Conservation (phyloP, 164 flowering plant genomes). For the Liquidambar formosana region DNA sequence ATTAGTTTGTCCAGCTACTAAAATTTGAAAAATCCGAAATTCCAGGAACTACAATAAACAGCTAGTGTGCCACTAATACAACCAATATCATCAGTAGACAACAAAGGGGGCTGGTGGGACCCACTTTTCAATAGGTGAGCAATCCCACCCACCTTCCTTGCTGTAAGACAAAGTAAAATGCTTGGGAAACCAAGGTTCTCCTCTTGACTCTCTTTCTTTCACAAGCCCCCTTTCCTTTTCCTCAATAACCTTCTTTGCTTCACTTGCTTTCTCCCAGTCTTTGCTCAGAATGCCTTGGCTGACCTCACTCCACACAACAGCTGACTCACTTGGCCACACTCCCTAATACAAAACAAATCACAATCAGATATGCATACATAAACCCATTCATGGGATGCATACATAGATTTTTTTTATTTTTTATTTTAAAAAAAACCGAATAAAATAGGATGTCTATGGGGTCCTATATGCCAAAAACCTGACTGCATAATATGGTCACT, state of each 20-base stretch:
- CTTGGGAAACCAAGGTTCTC: conserved; percentile 63
- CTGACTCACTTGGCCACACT: conserved; percentile 66
- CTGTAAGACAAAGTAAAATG: conserved; percentile 48
- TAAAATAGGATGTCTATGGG: too few species aligned
- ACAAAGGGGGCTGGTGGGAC: conserved; percentile 70
- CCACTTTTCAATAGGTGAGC: conserved; percentile 37
- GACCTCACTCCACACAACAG: conserved; percentile 69
- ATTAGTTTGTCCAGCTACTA: not conserved
- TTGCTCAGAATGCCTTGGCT: conserved; percentile 50
- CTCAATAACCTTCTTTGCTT: conserved; percentile 62
- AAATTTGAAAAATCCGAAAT: not conserved
- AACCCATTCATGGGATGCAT: too few species aligned
- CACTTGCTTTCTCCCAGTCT: conserved; percentile 75
- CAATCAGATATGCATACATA: not conserved
- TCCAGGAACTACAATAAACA: too few species aligned
- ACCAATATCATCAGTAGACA: too few species aligned
- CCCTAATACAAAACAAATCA: conserved; percentile 30
- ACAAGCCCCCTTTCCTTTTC: conserved; percentile 54
- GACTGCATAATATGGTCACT: too few species aligned
- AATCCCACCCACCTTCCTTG: conserved; percentile 58
- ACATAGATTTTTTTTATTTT: too few species aligned
- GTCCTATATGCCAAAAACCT: too few species aligned
- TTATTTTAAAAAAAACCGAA: too few species aligned
- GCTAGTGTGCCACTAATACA: too few species aligned
- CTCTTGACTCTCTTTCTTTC: conserved; percentile 46